A percentile compares a stretch with the other conserved stretches of the same genome.
Conservation (phyloP, 2,329 filamentous ascomycete genomes). For the Talaromyces sp. region DNA sequence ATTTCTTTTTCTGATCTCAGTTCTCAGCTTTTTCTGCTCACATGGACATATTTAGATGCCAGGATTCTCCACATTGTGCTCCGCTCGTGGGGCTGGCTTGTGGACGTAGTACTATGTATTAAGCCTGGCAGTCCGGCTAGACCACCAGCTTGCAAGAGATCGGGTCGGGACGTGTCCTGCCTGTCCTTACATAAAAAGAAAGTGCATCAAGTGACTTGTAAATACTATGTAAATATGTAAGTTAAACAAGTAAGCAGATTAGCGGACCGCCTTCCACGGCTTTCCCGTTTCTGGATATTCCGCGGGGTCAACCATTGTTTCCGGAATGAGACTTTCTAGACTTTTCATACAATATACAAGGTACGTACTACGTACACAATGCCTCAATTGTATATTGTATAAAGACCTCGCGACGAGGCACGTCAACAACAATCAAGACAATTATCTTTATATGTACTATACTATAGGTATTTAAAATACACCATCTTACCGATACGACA, state of each 20-base stretch:
- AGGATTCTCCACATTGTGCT: slow-evolving; percentile 15
- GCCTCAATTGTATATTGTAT: neutral
- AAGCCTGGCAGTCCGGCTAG: neutral
- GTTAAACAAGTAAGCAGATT: neutral
- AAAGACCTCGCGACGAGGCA: neutral
- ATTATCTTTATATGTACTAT: too few species aligned
- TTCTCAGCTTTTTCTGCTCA: slow-evolving; percentile 28
- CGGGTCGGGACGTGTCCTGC: neutral
- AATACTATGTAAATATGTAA: neutral
- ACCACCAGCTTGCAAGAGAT: neutral
- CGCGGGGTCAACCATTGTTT: neutral
- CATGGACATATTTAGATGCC: slow-evolving; percentile 22
- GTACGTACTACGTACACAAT: neutral
- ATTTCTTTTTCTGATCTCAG: neutral
- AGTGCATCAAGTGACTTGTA: neutral
- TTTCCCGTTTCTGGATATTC: slow-evolving; percentile 9
- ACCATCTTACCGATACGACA: neutral
- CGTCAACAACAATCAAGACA: neutral
- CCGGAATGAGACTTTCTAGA: neutral
- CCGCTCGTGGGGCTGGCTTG: slow-evolving; percentile 5
- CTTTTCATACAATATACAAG: neutral
- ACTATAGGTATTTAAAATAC: too few species aligned
- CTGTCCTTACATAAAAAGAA: neutral
- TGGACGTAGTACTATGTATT: neutral
- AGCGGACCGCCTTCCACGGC: slow-evolving; percentile 1